A percentile compares a stretch with the other conserved stretches of the same genome.
Conservation (phyloP, 2,329 filamentous ascomycete genomes). For the Trichoderma atrobrunneum region DNA sequence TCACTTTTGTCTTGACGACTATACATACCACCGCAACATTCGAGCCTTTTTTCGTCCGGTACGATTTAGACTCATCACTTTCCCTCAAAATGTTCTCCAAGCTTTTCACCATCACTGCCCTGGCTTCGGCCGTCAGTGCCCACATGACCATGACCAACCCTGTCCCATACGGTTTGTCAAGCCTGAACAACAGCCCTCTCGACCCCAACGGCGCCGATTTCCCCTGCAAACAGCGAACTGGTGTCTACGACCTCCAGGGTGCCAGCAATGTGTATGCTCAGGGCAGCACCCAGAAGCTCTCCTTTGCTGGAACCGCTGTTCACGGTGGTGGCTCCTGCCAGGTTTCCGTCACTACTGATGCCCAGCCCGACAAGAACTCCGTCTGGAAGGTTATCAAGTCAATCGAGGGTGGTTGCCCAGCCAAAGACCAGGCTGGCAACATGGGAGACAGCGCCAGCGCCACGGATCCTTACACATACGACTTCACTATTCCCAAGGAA, state of each 20-base stretch:
- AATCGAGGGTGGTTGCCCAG: constrained; percentile 81
- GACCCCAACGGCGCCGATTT: constrained; percentile 51
- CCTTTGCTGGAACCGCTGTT: constrained; percentile 68
- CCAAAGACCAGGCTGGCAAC: constrained; percentile 56
- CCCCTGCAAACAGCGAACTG: constrained; percentile 71
- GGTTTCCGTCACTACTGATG: constrained; percentile 78
- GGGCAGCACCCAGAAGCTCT: constrained; percentile 46
- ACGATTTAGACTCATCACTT: constrained; percentile 25
- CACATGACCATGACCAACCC: constrained; percentile 76
- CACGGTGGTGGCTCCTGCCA: constrained; percentile 96
- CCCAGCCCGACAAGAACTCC: constrained; percentile 60
- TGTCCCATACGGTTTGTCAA: constrained; percentile 51
- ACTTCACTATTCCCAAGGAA: constrained; percentile 68
- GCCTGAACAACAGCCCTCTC: too few relatives aligned
- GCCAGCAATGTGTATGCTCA: constrained; percentile 56
- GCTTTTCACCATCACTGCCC: constrained; percentile 50
- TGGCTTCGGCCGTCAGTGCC: constrained; percentile 61
- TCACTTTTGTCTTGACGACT: constrained; percentile 27
- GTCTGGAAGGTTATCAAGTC: constrained; percentile 89
- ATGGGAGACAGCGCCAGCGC: constrained; percentile 46
- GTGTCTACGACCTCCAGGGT: constrained; percentile 44
- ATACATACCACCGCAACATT: constrained; percentile 26
- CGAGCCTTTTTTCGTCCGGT: constrained; percentile 32
- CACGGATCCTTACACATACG: constrained; percentile 55
- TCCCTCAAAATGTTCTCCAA: constrained; percentile 51